These are phyloP conservation scores for Discostella stelligera DNA, from an alignment of 352 stramenopile species.

Conservation along the genomic window DNA sequence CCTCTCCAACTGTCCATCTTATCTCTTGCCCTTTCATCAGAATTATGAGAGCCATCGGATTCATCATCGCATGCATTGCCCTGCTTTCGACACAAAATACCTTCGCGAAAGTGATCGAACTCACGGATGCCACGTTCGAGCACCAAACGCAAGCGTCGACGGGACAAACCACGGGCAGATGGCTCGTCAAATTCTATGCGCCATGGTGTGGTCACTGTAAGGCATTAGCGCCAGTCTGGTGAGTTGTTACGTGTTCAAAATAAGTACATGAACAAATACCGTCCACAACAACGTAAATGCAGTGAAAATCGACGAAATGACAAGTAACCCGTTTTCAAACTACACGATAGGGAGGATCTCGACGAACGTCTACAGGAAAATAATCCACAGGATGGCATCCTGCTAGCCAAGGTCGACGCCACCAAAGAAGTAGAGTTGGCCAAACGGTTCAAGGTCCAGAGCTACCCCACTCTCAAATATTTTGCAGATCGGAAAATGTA, in stretches of 20 bases:
- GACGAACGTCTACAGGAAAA: slow-evolving; percentile 38
- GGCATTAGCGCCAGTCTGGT: slow-evolving; percentile 44
- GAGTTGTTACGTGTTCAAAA: slow-evolving; percentile 13
- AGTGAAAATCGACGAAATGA: too few relatives aligned
- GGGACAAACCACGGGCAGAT: slow-evolving; percentile 70
- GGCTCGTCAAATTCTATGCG: slow-evolving; percentile 58
- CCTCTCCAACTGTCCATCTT: background rate
- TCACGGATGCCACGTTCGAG: slow-evolving; percentile 76
- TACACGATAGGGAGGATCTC: slow-evolving; percentile 46
- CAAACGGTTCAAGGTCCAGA: slow-evolving; percentile 58
- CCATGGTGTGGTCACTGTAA: slow-evolving; percentile 59
- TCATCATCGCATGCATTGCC: slow-evolving; percentile 14
- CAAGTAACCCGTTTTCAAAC: background rate
- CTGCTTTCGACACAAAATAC: background rate
- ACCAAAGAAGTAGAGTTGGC: slow-evolving; percentile 43
- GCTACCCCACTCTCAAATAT: slow-evolving; percentile 64
- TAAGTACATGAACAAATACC: background rate
- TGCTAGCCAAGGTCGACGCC: slow-evolving; percentile 62
- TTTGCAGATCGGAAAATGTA: slow-evolving; percentile 65
- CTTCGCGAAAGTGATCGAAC: slow-evolving; percentile 42
- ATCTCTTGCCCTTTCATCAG: background rate
- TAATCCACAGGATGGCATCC: slow-evolving; percentile 53
- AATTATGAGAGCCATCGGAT: slow-evolving; percentile 14
- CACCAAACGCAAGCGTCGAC: slow-evolving; percentile 77
- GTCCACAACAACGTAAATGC: too few relatives aligned